A percentile compares a stretch with the other conserved stretches of the same genome.
Conservation (phyloP, 1,139 yeast genomes). For the Yamadazyma sp. region DNA sequence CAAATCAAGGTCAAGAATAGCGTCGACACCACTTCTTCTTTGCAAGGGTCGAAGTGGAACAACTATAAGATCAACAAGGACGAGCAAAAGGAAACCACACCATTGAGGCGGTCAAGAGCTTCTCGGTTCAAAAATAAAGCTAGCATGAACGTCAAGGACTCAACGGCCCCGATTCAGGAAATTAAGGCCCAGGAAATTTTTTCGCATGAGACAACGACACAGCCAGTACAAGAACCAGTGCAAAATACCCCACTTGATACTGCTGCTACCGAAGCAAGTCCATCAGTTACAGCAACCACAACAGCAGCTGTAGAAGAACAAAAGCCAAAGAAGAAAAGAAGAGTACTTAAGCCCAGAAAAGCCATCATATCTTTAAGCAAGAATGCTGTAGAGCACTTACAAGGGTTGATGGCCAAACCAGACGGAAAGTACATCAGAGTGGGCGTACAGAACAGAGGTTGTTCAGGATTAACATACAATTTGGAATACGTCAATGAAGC, state of each 20-base stretch:
- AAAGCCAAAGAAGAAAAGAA: slow-evolving; percentile 44
- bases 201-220: slow-evolving; percentile 1
- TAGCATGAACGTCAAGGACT: slow-evolving; percentile 7
- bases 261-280: slow-evolving; percentile 4
- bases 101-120: slow-evolving; percentile 37
- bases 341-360: slow-evolving; percentile 76
- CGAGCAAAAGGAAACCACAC: slow-evolving; percentile 16
- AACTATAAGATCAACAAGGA: slow-evolving; percentile 19
- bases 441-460: slow-evolving; percentile 94
- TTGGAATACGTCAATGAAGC: slow-evolving; percentile 86
- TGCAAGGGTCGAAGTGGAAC: slow-evolving; percentile 23
- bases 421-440: slow-evolving; percentile 85
- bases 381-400: slow-evolving; percentile 70
- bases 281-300: slow-evolving; percentile 8
- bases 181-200: slow-evolving; percentile 2
- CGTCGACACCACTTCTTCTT: slow-evolving; percentile 14
- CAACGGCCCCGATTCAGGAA: background rate
- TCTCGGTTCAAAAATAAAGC: slow-evolving; percentile 31
- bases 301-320: slow-evolving; percentile 11
- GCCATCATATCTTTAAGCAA: slow-evolving; percentile 82
- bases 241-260: slow-evolving; percentile 8
- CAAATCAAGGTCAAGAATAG: slow-evolving; percentile 13
- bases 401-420: slow-evolving; percentile 70
- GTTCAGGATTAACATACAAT: slow-evolving; percentile 92
- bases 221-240: slow-evolving; percentile 3